These are phyloP conservation scores for Haematococcus lacustris DNA, from an alignment of 139 green algal genomes.

Conservation along the genomic window DNA sequence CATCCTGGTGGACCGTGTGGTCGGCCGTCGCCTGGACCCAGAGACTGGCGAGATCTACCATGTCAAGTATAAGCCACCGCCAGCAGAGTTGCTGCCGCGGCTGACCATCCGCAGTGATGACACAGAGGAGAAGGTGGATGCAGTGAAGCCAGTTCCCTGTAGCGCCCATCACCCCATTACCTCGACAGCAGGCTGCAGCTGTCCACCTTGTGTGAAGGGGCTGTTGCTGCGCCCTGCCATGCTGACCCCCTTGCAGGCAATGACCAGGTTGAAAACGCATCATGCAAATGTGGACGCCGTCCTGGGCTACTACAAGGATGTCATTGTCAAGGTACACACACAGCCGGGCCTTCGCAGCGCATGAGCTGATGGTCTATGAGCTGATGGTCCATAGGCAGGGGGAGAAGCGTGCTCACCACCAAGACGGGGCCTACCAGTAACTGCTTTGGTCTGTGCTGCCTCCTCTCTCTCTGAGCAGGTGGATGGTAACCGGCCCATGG, in stretches of 20 bases:
- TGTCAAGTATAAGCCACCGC: constrained; percentile 84
- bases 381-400: no score
- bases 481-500: constrained; percentile 70
- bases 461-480: no score
- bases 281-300: constrained; percentile 75
- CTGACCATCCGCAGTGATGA: constrained; percentile 81
- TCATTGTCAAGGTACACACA: constrained; percentile 65
- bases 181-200: neutral
- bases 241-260: no score
- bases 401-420: no score
- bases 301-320: constrained; percentile 69
- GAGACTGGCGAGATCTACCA: constrained; percentile 92
- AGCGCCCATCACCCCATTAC: neutral
- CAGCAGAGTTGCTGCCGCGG: constrained; percentile 56
- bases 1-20: constrained; percentile 88
- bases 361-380: neutral
- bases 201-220: no score
- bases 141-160: no score
- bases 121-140: constrained; percentile 87
- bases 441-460: no score
- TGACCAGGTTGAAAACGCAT: constrained; percentile 61
- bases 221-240: no score
- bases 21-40: constrained; percentile 87
- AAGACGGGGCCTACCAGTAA: no score
- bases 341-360: no score